Evolutionary conservation across 192 early-diverging fungal genomes (phyloP).

Genomic region (Haplosporangium gracile): DNA sequence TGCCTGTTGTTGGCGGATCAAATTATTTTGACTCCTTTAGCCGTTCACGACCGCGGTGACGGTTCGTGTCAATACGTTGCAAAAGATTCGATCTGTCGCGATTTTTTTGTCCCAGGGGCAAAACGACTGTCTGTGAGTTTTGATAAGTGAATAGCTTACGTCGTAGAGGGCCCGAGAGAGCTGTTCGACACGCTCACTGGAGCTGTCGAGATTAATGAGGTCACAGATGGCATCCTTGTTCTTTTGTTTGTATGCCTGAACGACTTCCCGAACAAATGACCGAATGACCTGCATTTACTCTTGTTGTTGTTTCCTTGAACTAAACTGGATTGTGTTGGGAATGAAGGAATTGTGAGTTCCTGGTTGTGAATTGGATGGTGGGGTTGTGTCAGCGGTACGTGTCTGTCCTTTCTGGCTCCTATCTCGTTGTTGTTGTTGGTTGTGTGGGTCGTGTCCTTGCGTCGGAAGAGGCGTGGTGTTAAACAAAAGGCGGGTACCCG

Average conservation of each 20-base stretch:
- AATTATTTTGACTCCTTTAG: background rate
- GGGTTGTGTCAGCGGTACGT: background rate
- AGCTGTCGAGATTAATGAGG: constrained; percentile 30
- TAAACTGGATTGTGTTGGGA: background rate
- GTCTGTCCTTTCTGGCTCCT: background rate
- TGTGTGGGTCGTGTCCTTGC: background rate
- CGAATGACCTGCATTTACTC: constrained; percentile 30
- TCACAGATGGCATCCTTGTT: constrained; percentile 21
- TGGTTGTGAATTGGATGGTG: background rate
- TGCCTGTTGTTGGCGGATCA: background rate
- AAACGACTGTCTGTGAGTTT: background rate
- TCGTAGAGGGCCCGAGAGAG: constrained; percentile 29
- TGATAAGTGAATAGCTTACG: background rate
- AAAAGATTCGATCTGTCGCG: no score
- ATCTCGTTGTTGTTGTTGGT: background rate
- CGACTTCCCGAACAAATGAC: constrained; percentile 16
- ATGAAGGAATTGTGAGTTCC: background rate
- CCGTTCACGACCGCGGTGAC: no score
- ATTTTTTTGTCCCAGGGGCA: no score
- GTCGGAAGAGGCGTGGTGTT: background rate
- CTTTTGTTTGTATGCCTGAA: constrained; percentile 19
- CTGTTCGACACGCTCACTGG: background rate
- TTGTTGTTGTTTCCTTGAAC: background rate
- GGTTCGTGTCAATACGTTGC: no score
- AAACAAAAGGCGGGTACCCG: background rate